Percentiles rank a stretch among this genome's conserved stretches.
These are phyloP conservation scores for Rhytidhysteron rufulum DNA, from an alignment of 2,329 filamentous ascomycete species.

Conservation along the genomic window DNA sequence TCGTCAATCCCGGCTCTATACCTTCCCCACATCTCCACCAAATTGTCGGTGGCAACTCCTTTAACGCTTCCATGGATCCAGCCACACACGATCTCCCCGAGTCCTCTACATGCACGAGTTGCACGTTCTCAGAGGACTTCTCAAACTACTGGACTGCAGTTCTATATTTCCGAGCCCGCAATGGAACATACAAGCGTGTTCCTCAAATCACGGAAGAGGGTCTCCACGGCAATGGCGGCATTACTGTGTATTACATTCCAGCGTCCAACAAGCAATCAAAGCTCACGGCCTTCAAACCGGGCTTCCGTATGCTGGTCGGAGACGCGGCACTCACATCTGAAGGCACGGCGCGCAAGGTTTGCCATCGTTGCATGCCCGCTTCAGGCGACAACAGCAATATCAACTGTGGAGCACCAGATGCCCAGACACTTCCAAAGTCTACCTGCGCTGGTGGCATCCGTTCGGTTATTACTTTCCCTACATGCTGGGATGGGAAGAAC, in stretches of 20 bases:
- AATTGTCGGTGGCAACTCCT: constrained; percentile 25
- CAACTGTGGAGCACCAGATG: constrained; percentile 20
- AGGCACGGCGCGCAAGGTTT: constrained; percentile 14
- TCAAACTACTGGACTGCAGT: constrained; percentile 29
- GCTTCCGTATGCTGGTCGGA: constrained; percentile 11
- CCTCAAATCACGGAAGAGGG: constrained; percentile 14
- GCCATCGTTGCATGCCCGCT: constrained; percentile 22
- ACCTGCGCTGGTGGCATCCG: constrained; percentile 56
- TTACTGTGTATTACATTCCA: constrained; percentile 27
- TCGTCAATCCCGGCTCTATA: constrained; percentile 26
- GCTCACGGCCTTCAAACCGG: constrained; percentile 3
- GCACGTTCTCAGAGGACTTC: constrained; percentile 25
- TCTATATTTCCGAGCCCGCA: constrained; percentile 22
- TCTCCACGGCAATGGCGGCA: constrained; percentile 18
- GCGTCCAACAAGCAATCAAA: constrained; percentile 8
- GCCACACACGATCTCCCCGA: constrained; percentile 18
- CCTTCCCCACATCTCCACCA: constrained; percentile 22
- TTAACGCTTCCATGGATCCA: constrained; percentile 18
- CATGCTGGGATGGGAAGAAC: constrained; percentile 64
- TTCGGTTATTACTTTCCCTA: constrained; percentile 66
- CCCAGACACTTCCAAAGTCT: constrained; percentile 13
- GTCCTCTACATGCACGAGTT: constrained; percentile 20
- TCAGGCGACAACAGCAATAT: constrained; percentile 17
- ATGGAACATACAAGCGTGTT: constrained; percentile 27
- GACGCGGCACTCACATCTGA: constrained; percentile 4